These are phyloP conservation scores for Alternaria sp. DNA, from an alignment of 2,329 filamentous ascomycete genomes.

Conservation along the genomic window DNA sequence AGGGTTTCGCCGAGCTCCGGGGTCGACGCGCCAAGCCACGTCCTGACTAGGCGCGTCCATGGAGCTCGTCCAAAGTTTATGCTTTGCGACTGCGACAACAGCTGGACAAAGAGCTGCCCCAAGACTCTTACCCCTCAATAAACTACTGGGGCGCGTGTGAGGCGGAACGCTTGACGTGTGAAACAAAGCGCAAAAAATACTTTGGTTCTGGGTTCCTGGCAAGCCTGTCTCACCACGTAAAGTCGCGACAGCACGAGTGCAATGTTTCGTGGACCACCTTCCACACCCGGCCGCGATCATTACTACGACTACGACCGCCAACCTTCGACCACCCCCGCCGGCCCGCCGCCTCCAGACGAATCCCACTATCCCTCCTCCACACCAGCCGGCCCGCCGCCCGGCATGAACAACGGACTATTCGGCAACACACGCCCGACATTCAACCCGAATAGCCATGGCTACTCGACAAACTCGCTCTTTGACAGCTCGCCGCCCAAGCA, in stretches of 20 bases:
- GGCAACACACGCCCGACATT: slow-evolving; percentile 59
- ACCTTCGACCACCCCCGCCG: slow-evolving; percentile 66
- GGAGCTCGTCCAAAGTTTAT: slow-evolving; percentile 24
- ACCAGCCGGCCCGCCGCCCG: slow-evolving; percentile 62
- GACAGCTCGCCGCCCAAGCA: slow-evolving; percentile 48
- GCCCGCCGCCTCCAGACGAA: slow-evolving; percentile 59
- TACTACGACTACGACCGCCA: slow-evolving; percentile 40
- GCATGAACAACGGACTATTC: slow-evolving; percentile 53
- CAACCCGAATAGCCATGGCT: slow-evolving; percentile 29
- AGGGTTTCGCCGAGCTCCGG: slow-evolving; percentile 9
- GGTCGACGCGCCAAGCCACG: slow-evolving; percentile 20
- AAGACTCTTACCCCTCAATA: background rate
- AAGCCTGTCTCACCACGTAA: slow-evolving; percentile 4
- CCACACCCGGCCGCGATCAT: slow-evolving; percentile 44
- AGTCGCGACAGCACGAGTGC: slow-evolving; percentile 16
- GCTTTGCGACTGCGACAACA: slow-evolving; percentile 24
- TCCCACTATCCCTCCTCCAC: slow-evolving; percentile 61
- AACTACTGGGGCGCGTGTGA: slow-evolving; percentile 5
- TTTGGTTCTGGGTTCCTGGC: background rate
- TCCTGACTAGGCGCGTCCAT: slow-evolving; percentile 25
- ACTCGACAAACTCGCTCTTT: slow-evolving; percentile 29
- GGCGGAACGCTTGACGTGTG: background rate
- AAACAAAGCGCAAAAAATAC: too few relatives aligned
- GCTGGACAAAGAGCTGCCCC: slow-evolving; percentile 6
- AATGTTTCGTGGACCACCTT: slow-evolving; percentile 51